Evolutionary conservation across 2,329 filamentous ascomycete species (phyloP), one percentile per base, ranked within the genome.

Genomic region (Diaporthe aspalathi): DNA sequence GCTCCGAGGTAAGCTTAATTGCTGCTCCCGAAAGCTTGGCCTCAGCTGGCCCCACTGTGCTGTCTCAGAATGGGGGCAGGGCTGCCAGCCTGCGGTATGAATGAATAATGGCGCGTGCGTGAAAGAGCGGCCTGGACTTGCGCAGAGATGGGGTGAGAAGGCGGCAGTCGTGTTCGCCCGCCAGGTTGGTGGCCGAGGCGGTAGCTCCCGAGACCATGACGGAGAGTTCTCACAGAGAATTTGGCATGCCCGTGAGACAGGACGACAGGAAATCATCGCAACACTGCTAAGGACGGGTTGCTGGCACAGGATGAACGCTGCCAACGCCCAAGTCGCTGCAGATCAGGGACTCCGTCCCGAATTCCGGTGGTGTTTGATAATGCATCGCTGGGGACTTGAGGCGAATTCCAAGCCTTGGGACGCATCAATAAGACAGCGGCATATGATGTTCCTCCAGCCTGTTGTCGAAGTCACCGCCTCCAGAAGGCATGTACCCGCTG

Each of bases 1-100:
- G 20, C 57, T 38, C n/a, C 60, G 32, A 70, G 68, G 47, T 70
- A 70, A 70, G 68, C 68, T 70, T 70, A 70, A 65, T 29, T 65
- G 60, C 60, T 50, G 47, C 40, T 67, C 35, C 68, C 68, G 68
- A 70, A 66, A 32, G 57, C 47, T 52, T 65, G 68, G 68, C 68
- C 47, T 65, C 27, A 65, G 45, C 60, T 49, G 45, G 60, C 60
- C 45, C 47, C 52, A 40, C 52, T 43, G 57, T 66, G 56, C 38
- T 45, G 68, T 70, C 68, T 70, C 68, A 70, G 68, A 53, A 35
- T 45, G 47, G 40, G 47, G 40, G 49, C 68, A 35, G 38, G 68
- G 68, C 27, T 47, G 56, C 22, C 60, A 43, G 45, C 45, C 20
- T 57, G 67, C 38, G 12, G 35, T 32, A 32, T 54, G 47, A 45